phyloP scores from a whole-genome alignment of 106 monocot species.

The Posidonia australis region DNA sequence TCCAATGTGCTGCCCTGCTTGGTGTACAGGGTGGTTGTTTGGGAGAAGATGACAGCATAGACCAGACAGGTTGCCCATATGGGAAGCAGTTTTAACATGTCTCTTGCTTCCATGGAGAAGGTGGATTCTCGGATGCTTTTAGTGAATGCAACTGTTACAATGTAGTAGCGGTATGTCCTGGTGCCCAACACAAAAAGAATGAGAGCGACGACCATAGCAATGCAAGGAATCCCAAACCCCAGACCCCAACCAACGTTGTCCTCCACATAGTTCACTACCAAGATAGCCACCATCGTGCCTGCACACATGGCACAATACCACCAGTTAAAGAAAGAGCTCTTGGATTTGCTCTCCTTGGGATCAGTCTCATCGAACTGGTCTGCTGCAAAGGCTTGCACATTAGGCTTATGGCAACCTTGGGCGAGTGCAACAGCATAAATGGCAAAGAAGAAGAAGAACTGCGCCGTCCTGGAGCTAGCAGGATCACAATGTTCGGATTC shows the following conservation, averaged over 20 bases:
- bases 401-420: slow-evolving; percentile 30
- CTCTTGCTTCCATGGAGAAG: background rate
- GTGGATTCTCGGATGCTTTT: background rate
- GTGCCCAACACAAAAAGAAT: slow-evolving; percentile 22
- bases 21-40: slow-evolving; percentile 20
- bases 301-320: slow-evolving; percentile 29
- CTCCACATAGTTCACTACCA: slow-evolving; percentile 22
- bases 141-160: background rate
- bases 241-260: slow-evolving; percentile 34
- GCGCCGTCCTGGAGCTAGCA: background rate
- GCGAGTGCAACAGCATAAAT: slow-evolving; percentile 27
- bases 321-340: slow-evolving; percentile 36
- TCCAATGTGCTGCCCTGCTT: slow-evolving; percentile 25
- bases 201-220: slow-evolving; percentile 20
- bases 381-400: slow-evolving; percentile 32
- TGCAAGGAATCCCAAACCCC: slow-evolving; percentile 26
- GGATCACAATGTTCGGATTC: background rate
- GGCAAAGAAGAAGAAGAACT: slow-evolving; percentile 23
- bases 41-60: slow-evolving; percentile 19
- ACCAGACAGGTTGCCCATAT: slow-evolving; percentile 22
- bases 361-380: slow-evolving; percentile 38
- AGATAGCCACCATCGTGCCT: slow-evolving; percentile 13
- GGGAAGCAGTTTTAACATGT: slow-evolving; percentile 6
- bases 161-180: slow-evolving; percentile 22
- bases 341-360: slow-evolving; percentile 13